Evolutionary conservation across 345 rosid species (phyloP), one percentile per base, ranked within the genome.

Genomic region (Physaria fendleri): DNA sequence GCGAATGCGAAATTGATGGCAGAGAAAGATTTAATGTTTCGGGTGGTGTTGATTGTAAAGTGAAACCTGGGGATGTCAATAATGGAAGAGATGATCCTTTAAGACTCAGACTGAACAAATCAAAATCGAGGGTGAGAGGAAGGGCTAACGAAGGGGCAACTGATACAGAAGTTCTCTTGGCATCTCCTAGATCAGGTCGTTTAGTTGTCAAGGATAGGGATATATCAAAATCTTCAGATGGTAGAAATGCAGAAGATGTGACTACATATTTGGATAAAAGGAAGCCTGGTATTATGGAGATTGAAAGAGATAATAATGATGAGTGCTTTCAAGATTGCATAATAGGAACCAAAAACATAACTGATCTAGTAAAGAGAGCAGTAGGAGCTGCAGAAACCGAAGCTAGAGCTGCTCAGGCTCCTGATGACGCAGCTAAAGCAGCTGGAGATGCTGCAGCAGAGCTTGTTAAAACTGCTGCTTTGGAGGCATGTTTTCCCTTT

Each of bases 391-490:
- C 99, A 64, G 99, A 89, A 72, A 80, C 85, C 12, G 99, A 93
- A 87, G 99, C 99, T 52, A 78, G 83, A 76, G 81, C 85, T 53
- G 96, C 86, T 60, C 78, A 81, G 74, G 97, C 90, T 44, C 89
- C 95, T 44, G 62, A 50, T 21, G 99, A 85, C 68, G 99, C 99
- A 42, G 72, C 84, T 66, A 89, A 76, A 76, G 99, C 99, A 60
- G 99, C 88, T 14, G 84, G 95, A 6, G 95, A 90, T 43, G 85
- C 88, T 44, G 97, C 99, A 45, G 97, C 99, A 64, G 97, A 93
- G 77, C 90, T 85, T 69, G 99, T 93, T 58, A 93, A 82, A 72
- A 85, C 81, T 66, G 92, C 95, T 18, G 97, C 99, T 28, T 53
- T 82, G 56, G 99, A 93, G 95, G 99, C 74, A 61, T 51, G 61